Percentiles rank a stretch among this genome's conserved stretches.
These are phyloP conservation scores for Candida sp. DNA, from an alignment of 1,139 yeast genomes.

Conservation along the genomic window DNA sequence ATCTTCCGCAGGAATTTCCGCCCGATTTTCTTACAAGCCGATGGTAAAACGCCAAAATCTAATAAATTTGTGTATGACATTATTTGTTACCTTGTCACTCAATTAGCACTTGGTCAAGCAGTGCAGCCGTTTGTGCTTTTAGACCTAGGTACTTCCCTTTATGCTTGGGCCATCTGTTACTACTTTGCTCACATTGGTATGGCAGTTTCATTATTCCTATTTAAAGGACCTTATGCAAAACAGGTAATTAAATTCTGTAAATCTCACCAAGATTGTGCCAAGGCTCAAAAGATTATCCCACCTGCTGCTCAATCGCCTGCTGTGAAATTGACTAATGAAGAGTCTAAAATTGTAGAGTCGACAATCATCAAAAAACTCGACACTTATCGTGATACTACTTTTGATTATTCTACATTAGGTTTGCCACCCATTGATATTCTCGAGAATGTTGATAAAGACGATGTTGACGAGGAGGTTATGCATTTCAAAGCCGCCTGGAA, in stretches of 20 bases:
- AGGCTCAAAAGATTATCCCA: slow-evolving; percentile 3
- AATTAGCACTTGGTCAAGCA: slow-evolving; percentile 73
- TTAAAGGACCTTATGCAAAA: slow-evolving; percentile 70
- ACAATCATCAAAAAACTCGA: slow-evolving; percentile 22
- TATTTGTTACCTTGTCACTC: slow-evolving; percentile 66
- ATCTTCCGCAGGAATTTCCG: slow-evolving; percentile 75
- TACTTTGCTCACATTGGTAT: slow-evolving; percentile 66
- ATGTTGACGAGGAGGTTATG: slow-evolving; percentile 31
- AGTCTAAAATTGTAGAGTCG: slow-evolving; percentile 15
- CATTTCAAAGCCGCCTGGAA: slow-evolving; percentile 38
- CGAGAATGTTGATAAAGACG: slow-evolving; percentile 30
- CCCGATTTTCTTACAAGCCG: slow-evolving; percentile 75
- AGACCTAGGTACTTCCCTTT: slow-evolving; percentile 59
- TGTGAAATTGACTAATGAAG: slow-evolving; percentile 15
- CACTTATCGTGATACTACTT: slow-evolving; percentile 15
- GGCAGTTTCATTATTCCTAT: slow-evolving; percentile 45
- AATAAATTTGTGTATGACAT: slow-evolving; percentile 68
- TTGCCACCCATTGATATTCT: slow-evolving; percentile 41
- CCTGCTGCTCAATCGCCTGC: slow-evolving; percentile 16
- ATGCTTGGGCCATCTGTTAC: slow-evolving; percentile 70
- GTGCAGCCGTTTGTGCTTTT: slow-evolving; percentile 84
- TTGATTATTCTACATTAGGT: slow-evolving; percentile 26
- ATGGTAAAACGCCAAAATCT: slow-evolving; percentile 59
- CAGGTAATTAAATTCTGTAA: slow-evolving; percentile 29
- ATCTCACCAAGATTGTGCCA: slow-evolving; percentile 15